phyloP scores from a whole-genome alignment of 352 stramenopile species.

The Phytophthora vignae region DNA sequence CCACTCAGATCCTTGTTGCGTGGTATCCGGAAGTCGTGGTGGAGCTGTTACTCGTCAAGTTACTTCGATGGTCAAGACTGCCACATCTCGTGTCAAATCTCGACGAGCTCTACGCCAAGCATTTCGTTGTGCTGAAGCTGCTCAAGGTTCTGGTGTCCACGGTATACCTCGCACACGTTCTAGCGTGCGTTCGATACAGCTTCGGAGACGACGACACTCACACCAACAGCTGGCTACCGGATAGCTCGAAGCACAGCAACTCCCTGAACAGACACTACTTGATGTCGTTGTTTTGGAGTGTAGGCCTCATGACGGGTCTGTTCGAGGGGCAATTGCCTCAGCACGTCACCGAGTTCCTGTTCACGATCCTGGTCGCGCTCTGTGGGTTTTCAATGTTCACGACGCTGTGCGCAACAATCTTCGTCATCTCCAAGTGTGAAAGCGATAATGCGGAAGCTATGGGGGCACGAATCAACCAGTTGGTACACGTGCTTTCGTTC shows the following conservation, averaged over 20 bases:
- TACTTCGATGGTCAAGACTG: conserved; percentile 47
- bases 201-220: conserved; percentile 56
- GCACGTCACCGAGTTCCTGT: conserved; percentile 51
- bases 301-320: conserved; percentile 61
- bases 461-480: conserved; percentile 69
- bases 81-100: conserved; percentile 52
- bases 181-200: conserved; percentile 56
- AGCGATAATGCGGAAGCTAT: conserved; percentile 57
- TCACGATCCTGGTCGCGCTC: conserved; percentile 59
- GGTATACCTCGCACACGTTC: conserved; percentile 55
- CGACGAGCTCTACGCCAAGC: conserved; percentile 65
- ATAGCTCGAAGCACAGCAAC: conserved; percentile 8
- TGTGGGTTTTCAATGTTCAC: conserved; percentile 73
- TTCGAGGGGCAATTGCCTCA: conserved; percentile 70
- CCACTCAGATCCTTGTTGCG: conserved; percentile 20
- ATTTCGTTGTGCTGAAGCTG: conserved; percentile 58
- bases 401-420: conserved; percentile 70
- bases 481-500: conserved; percentile 68
- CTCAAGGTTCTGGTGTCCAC: conserved; percentile 53
- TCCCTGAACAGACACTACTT: conserved; percentile 40
- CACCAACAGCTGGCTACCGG: conserved; percentile 57
- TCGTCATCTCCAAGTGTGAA: conserved; percentile 78
- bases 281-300: conserved; percentile 61
- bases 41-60: conserved; percentile 42
- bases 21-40: conserved; percentile 17